These are phyloP conservation scores for Cryptococcus maquisensis DNA, from an alignment of 1,284 basidiomycete genomes.

Conservation along the genomic window DNA sequence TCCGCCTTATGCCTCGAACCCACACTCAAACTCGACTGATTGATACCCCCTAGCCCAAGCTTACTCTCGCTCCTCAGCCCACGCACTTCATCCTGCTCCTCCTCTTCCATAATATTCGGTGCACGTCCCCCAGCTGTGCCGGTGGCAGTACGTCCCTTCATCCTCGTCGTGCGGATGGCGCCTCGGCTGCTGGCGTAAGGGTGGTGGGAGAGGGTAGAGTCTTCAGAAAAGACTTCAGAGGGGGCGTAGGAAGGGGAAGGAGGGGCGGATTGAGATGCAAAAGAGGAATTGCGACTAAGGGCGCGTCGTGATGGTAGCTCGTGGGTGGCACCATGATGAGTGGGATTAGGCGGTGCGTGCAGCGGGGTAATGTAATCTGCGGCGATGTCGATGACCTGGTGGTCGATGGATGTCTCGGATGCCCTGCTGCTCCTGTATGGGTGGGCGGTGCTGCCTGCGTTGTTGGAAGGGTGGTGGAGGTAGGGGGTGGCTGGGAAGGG, in stretches of 20 bases:
- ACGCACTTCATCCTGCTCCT: slow-evolving; percentile 10
- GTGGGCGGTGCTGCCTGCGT: not conserved
- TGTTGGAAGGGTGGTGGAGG: slow-evolving; percentile 3
- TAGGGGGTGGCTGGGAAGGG: slow-evolving; percentile 16
- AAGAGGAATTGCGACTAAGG: slow-evolving; percentile 8
- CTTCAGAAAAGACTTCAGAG: slow-evolving; percentile 3
- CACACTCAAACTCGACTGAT: slow-evolving; percentile 6
- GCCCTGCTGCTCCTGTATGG: not conserved
- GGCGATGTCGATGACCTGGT: slow-evolving; percentile 10
- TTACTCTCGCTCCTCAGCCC: slow-evolving; percentile 6
- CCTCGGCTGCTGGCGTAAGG: not conserved
- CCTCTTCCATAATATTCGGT: slow-evolving; percentile 9
- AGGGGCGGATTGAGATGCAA: slow-evolving; percentile 6
- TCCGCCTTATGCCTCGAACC: slow-evolving; percentile 28
- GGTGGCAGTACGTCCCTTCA: not conserved
- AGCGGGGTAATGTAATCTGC: slow-evolving; percentile 4
- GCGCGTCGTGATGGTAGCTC: not conserved
- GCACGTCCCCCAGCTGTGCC: not conserved
- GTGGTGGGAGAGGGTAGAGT: not conserved
- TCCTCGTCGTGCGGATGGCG: not conserved
- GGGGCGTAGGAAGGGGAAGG: slow-evolving; percentile 5
- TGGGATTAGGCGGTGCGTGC: not conserved
- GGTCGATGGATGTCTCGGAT: slow-evolving; percentile 4
- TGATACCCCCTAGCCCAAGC: not conserved
- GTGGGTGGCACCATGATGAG: not conserved